Base-by-base conservation (phyloP, 2,329 filamentous ascomycete genomes). In the Pseudonectria foliicola region DNA sequence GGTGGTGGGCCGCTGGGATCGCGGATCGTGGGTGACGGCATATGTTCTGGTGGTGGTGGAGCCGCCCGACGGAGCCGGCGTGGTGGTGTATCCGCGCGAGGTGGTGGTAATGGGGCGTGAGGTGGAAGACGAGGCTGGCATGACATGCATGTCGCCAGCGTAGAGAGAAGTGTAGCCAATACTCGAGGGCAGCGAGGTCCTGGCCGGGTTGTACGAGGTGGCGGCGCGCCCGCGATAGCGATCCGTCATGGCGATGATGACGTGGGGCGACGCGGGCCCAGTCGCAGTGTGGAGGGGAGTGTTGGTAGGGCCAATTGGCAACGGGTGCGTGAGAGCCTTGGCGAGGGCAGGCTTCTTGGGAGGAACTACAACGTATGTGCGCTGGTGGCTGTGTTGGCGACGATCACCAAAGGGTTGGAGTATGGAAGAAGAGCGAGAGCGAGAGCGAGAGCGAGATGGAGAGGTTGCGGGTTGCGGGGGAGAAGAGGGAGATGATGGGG, bases 1-100 rank as follows among this genome's bases (percentile, higher is more conserved):
- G 26, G 66, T 56, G 47, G 62, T 71, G 31, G 65, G 61, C 39
- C 61, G 67, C 40, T 71, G 65, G 26, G 63, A 50, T 13, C 70
- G 49, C 25, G 68, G 62, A 28, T 80, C 75, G 31, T 72, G 68
- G 37, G 66, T 66, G 35, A 76, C 66, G 34, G 72, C 70, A 48
- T 79, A 80, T 10, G 73, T 72, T 31, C 71, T 73, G 13, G 72
- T 68, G 8, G 66, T 70, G 26, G 71, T 62, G 15, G 60, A 58
- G 33, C 53, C 50, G 41, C 47, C 59, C 35, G 54, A 53, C 33
- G 60, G 46, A 52, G 61, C 54, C 35, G 51, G 50, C 14, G 59
- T 49, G 21, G 54, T 54, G 21, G 53, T 53, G 33, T 62, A 61
- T 38, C 49, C 55, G 40, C 59, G 46, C 14, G 61, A 53, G 14